Evolutionary conservation across 768 basidiomycete genomes (phyloP).

Genomic region (Udeniomyces megalosporus): DNA sequence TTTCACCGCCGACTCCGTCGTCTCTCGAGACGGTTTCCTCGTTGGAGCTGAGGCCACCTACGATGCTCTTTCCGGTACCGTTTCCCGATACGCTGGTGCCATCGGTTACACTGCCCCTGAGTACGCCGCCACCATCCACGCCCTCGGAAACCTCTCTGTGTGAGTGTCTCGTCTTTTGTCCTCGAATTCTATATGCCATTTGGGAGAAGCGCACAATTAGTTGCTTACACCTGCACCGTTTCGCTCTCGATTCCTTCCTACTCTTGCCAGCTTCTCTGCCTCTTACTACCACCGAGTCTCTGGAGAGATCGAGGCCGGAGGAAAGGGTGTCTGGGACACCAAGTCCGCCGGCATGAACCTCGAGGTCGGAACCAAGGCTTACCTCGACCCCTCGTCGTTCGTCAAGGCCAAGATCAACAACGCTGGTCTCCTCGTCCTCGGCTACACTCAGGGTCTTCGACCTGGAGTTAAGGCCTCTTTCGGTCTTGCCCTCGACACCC

Average conservation of each 20-base stretch:
- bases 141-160: slow-evolving; percentile 70
- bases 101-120: slow-evolving; percentile 91
- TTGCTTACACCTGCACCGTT: no score
- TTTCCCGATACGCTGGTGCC: slow-evolving; percentile 82
- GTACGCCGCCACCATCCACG: slow-evolving; percentile 73
- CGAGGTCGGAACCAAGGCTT: slow-evolving; percentile 89
- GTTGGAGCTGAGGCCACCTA: slow-evolving; percentile 90
- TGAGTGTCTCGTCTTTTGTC: no score
- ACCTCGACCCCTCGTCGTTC: slow-evolving; percentile 75
- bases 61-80: slow-evolving; percentile 83
- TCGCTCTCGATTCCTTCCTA: no score
- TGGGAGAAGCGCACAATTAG: no score
- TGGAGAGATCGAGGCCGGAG: slow-evolving; percentile 74
- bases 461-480: slow-evolving; percentile 85
- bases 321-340: slow-evolving; percentile 75
- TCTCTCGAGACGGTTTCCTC: slow-evolving; percentile 95
- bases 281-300: slow-evolving; percentile 97
- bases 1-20: slow-evolving; percentile 85
- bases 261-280: slow-evolving; percentile 53
- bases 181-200: no score
- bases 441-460: slow-evolving; percentile 75
- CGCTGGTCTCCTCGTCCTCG: slow-evolving; percentile 71
- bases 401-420: slow-evolving; percentile 99
- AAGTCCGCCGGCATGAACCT: slow-evolving; percentile 74
- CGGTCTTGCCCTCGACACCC: slow-evolving; percentile 88